Base-by-base conservation (phyloP, 2,329 filamentous ascomycete genomes). In the Claviceps arundinis region DNA sequence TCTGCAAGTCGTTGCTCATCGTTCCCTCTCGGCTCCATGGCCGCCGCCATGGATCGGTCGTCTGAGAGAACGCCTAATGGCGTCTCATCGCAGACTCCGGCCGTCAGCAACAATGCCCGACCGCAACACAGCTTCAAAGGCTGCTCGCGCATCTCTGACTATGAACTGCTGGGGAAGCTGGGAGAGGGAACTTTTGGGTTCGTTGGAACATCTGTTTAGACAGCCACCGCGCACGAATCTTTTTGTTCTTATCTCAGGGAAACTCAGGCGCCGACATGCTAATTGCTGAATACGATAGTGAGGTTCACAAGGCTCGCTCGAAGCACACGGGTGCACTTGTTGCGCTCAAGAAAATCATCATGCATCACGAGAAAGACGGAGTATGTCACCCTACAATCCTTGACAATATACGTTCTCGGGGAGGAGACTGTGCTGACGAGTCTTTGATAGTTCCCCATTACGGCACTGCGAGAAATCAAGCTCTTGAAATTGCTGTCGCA, bases 321-420 rank as follows among this genome's bases (percentile, higher is more conserved):
- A 84, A 81, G 61, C 85, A 78, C 62, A 87, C 82, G 1, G 85
- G 87, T 51, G 76, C 80, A 24, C 68, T 91, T 46, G 86, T 95
- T 55, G 93, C 93, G 4, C 70, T 98, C 63, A 98, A 98, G 74
- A 97, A 97, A 77, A 98, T 98, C 59, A 81, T 98, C 58, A 96
- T 97, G 87, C 93, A 97, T 67, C 95, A 97, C 67, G 93, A 98
- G 73, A 97, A 96, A 67, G 93, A 98, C 69, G 93, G 93, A 48
- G 84, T 87, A 70, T 61, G 82, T 70, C 41, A 30, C 50, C 30
- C 16, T 42, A 42, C 41, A 2, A 5, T 43, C 7, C 11, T 43
- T 43, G 41, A 1, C 40, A 26, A 50, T 37, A 6, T 43, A 43
- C 41, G 2, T 19, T 14, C 2, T 13, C 22, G 11, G 19, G 19